phyloP scores from a whole-genome alignment of 345 rosid genomes.

The Limnanthes douglasii region DNA sequence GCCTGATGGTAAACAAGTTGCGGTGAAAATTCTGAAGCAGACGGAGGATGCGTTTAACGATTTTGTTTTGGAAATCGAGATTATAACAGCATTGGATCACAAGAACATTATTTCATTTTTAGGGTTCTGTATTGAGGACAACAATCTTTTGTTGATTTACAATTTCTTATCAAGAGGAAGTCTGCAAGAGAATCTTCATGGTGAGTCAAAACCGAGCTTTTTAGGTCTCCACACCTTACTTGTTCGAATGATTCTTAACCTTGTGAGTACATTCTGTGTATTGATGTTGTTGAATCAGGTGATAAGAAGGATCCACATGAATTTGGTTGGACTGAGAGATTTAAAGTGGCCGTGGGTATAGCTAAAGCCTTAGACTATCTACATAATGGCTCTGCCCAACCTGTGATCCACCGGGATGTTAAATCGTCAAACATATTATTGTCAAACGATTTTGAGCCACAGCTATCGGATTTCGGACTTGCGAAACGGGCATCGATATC shows the following conservation, averaged over 20 bases:
- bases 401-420: slow-evolving; percentile 85
- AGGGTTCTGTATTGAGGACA: slow-evolving; percentile 76
- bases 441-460: slow-evolving; percentile 81
- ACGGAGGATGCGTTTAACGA: slow-evolving; percentile 57
- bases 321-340: slow-evolving; percentile 75
- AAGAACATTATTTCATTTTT: slow-evolving; percentile 63
- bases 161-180: slow-evolving; percentile 85
- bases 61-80: slow-evolving; percentile 69
- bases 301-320: slow-evolving; percentile 30
- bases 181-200: slow-evolving; percentile 90
- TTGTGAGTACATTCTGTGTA: slow-evolving; percentile 1
- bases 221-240: no score
- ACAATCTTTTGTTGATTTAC: slow-evolving; percentile 61
- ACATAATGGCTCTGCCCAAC: slow-evolving; percentile 41
- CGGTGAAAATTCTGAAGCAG: slow-evolving; percentile 81
- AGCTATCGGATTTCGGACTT: slow-evolving; percentile 96
- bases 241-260: not conserved
- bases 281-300: slow-evolving; percentile 25
- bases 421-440: slow-evolving; percentile 90
- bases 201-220: no score
- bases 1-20: slow-evolving; percentile 69
- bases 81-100: slow-evolving; percentile 58
- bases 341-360: slow-evolving; percentile 78
- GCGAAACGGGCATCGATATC: slow-evolving; percentile 62
- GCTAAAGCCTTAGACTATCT: slow-evolving; percentile 84